phyloP scores from a whole-genome alignment of 345 rosid species.

The Salix caprea region DNA sequence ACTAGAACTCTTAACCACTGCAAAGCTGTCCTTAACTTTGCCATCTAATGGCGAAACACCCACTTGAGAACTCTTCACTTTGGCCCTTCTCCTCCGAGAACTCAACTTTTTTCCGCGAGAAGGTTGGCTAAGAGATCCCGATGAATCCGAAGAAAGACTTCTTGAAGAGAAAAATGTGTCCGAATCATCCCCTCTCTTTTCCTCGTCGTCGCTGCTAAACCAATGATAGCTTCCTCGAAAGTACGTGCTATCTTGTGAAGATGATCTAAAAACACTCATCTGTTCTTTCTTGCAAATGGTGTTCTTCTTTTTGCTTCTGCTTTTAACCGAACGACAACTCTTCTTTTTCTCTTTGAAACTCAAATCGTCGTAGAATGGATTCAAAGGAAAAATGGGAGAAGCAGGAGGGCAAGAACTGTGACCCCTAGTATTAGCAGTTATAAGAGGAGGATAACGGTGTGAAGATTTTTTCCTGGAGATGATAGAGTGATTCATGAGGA shows the following conservation, averaged over 20 bases:
- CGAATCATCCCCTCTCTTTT: conserved; percentile 20
- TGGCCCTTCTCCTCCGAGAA: conserved; percentile 15
- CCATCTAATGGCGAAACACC: conserved; percentile 25
- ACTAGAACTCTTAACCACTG: conserved; percentile 51
- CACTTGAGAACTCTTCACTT: not conserved
- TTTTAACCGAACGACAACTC: conserved; percentile 4
- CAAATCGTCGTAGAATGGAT: conserved; percentile 21
- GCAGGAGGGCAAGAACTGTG: conserved; percentile 38
- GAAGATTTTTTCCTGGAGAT: conserved; percentile 28
- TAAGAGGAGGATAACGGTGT: conserved; percentile 22
- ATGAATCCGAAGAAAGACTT: conserved; percentile 68
- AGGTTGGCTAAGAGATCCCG: conserved; percentile 19
- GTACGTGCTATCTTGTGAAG: conserved; percentile 44
- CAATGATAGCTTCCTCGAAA: conserved; percentile 43
- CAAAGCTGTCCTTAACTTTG: conserved; percentile 66
- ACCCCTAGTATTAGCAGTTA: not conserved
- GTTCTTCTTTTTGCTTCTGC: conserved; percentile 19
- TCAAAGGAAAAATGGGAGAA: conserved; percentile 35
- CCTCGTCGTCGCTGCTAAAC: conserved; percentile 63
- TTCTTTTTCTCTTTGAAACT: conserved; percentile 33
- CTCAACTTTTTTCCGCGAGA: conserved; percentile 5
- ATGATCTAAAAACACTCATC: conserved; percentile 33
- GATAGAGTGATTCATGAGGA: conserved; percentile 13
- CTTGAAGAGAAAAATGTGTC: conserved; percentile 69
- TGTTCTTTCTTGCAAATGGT: conserved; percentile 11